Evolutionary conservation across 148 eudicot genomes (phyloP).

Genomic region (Vaccinium darrowii): DNA sequence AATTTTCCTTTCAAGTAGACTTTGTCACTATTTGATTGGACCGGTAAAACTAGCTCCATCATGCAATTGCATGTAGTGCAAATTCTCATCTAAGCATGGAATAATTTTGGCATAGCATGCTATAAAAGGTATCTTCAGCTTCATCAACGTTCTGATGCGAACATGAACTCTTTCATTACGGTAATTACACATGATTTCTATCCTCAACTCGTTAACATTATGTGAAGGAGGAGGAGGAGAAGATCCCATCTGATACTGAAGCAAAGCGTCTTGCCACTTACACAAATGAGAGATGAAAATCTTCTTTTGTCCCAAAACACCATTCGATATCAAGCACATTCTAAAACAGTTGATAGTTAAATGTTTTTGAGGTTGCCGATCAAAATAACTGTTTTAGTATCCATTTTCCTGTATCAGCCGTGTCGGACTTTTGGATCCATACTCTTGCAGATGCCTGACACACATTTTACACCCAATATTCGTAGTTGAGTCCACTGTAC

Average conservation of each 20-base stretch:
- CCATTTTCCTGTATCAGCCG: neutral
- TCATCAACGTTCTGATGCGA: neutral
- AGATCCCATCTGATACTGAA: neutral
- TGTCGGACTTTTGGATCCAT: neutral
- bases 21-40: slow-evolving; percentile 3
- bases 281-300: neutral
- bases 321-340: neutral
- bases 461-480: neutral
- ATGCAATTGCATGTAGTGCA: neutral
- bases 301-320: neutral
- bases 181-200: neutral
- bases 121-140: slow-evolving; percentile 4
- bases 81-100: neutral
- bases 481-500: neutral
- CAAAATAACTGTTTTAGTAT: neutral
- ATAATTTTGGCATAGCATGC: neutral
- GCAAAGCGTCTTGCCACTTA: neutral
- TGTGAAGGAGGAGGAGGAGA: neutral
- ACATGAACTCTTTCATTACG: neutral
- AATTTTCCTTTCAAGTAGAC: neutral
- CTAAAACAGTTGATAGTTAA: no score
- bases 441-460: neutral
- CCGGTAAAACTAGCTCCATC: neutral
- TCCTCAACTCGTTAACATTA: neutral
- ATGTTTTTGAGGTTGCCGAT: no score